phyloP scores from a whole-genome alignment of 2,329 filamentous ascomycete genomes.

The Sclerotinia sclerotiorum region DNA sequence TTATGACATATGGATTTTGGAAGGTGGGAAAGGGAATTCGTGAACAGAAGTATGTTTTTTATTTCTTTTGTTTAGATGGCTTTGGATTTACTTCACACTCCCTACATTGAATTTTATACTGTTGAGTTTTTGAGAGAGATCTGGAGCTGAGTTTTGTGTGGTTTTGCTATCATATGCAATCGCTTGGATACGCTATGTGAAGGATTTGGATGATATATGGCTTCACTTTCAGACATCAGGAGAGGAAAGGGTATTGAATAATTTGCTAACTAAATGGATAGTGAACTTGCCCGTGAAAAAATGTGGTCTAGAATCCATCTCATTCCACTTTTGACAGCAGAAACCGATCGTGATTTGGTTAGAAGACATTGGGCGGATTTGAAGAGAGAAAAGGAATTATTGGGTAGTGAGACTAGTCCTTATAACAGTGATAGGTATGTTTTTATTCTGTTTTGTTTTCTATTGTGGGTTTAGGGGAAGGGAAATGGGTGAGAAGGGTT shows the following conservation, averaged over 20 bases:
- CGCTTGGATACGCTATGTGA: background rate
- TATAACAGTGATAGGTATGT: constrained; percentile 86
- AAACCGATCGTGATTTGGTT: constrained; percentile 94
- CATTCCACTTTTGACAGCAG: constrained; percentile 89
- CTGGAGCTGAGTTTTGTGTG: background rate
- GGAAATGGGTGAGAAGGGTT: background rate
- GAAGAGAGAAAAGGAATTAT: constrained; percentile 83
- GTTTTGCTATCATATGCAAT: background rate
- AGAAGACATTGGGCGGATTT: constrained; percentile 82
- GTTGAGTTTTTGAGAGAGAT: background rate
- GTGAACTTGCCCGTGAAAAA: constrained; percentile 93
- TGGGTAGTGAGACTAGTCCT: constrained; percentile 79
- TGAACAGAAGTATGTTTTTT: constrained; percentile 67
- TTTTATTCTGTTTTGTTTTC: constrained; percentile 13
- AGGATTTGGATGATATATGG: background rate
- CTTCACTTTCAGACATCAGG: too few species aligned
- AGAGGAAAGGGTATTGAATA: background rate
- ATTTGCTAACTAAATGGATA: constrained; percentile 43
- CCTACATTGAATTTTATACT: too few species aligned
- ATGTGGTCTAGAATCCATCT: constrained; percentile 97
- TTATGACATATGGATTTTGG: constrained; percentile 92
- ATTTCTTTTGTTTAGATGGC: background rate
- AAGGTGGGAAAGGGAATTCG: constrained; percentile 77
- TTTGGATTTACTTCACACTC: background rate
- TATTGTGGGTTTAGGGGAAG: background rate